phyloP scores from a whole-genome alignment of 805 yeast genomes.

The Metschnikowia amazonensis region DNA sequence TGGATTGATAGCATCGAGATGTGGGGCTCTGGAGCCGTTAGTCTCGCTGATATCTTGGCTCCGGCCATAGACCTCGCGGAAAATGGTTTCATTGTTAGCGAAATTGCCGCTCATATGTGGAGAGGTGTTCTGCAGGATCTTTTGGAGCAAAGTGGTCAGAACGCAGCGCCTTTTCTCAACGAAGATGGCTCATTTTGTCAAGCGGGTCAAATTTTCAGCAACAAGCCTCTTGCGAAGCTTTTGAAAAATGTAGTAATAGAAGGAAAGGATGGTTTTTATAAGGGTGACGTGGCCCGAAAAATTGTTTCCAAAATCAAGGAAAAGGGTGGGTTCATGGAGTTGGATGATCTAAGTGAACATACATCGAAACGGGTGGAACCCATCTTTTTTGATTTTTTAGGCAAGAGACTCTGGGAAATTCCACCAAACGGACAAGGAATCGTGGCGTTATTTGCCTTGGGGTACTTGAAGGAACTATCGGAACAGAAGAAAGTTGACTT shows the following conservation, averaged over 20 bases:
- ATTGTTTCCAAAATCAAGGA: conserved; percentile 51
- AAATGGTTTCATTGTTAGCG: conserved; percentile 61
- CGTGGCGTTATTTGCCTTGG: conserved; percentile 68
- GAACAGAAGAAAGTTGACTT: conserved; percentile 41
- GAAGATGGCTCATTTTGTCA: conserved; percentile 19
- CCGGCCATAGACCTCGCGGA: conserved; percentile 71
- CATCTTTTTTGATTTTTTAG: conserved; percentile 49
- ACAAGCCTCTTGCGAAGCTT: conserved; percentile 50
- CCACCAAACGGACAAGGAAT: conserved; percentile 85
- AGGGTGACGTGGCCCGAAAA: conserved; percentile 64
- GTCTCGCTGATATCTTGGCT: conserved; percentile 52
- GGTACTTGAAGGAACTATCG: conserved; percentile 57
- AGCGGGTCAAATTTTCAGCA: conserved; percentile 41
- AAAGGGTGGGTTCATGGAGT: conserved; percentile 54
- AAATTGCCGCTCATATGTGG: conserved; percentile 55
- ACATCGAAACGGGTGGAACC: conserved; percentile 64
- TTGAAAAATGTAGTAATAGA: conserved; percentile 47
- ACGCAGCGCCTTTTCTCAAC: conserved; percentile 17
- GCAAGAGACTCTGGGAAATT: conserved; percentile 64
- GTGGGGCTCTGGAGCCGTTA: conserved; percentile 72
- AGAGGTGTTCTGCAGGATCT: conserved; percentile 36
- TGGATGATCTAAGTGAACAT: conserved; percentile 56
- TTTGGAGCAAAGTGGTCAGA: conserved; percentile 30
- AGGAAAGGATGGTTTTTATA: conserved; percentile 67
- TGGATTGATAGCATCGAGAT: conserved; percentile 66